Base-by-base conservation (phyloP, 2,329 filamentous ascomycete species). In the Lasiodiplodia citricola region DNA sequence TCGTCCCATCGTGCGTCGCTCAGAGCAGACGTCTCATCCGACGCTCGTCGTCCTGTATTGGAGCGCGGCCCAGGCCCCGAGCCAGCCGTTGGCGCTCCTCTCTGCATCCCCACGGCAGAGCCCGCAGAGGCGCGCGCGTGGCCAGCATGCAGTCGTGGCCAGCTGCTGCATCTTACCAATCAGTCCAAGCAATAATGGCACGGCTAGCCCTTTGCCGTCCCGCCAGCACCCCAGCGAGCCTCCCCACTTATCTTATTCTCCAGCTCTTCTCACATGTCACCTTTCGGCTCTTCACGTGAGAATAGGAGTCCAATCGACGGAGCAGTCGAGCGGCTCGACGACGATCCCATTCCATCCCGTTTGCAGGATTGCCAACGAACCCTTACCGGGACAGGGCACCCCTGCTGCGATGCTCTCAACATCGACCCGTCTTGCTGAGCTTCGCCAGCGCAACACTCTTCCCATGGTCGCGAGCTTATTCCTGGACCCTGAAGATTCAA, bases 401-500 rank as follows among this genome's bases (percentile, higher is more conserved):
- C 35, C 11, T 38, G 28, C 38, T 10, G 37, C 11, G 56, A 21
- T 21, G 21, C 56, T 60, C 56, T 60, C 56, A 60, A 60, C 56
- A 60, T 60, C 56, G 13, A 41, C 35, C 55, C 55, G 55, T n/a
- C 10, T 41, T 21, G 55, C 55, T 41, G 55, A 31, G 52, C 31
- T n/a, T 56, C 16, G 52, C 52, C 31, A 23, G 31, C 38, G 4
- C 38, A 41, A 16, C 38, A 41, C 38, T 41, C 10, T 38, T 38
- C 10, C 6, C 54, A 35, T n/a, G 44, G 47, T 52, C 18, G 60
- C 60, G 28, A 64, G 60, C 60, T 64, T 64, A 23, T 25, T 38
- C 38, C 60, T 64, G 47, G 60, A 64, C 60, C 60, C 60, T 64
- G 60, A 64, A 52, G 60, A 64, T 21, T 21, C n/a, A 56, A 62